These are phyloP conservation scores for Ophiostoma sp. DNA, from an alignment of 2,329 filamentous ascomycete genomes.

Conservation along the genomic window DNA sequence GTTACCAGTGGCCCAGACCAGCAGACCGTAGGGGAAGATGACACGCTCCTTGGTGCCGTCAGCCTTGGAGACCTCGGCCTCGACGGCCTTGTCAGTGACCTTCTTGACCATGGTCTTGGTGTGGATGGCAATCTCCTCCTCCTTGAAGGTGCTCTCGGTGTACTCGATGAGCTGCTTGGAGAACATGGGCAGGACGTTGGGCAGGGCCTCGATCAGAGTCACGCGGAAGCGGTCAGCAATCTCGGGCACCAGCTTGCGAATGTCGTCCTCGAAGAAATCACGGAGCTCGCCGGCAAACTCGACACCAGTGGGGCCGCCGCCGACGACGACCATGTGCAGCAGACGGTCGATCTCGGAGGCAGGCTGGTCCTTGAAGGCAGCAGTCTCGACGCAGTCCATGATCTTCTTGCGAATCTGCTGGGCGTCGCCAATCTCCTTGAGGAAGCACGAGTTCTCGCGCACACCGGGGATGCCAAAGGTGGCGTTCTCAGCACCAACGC, in stretches of 20 bases:
- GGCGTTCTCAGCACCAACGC: conserved; percentile 95
- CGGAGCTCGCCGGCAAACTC: conserved; percentile 98
- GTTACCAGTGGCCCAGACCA: conserved; percentile 98
- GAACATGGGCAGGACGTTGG: conserved; percentile 95
- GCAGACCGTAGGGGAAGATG: conserved; percentile 83
- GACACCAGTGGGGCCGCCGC: conserved; percentile 91
- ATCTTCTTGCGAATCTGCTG: conserved; percentile 96
- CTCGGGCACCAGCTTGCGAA: conserved; percentile 96
- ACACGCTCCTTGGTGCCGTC: conserved; percentile 80
- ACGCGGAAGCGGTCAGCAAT: conserved; percentile 95
- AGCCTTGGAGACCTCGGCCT: conserved; percentile 75
- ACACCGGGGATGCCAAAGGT: conserved; percentile 98
- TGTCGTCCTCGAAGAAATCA: conserved; percentile 97
- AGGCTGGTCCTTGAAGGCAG: conserved; percentile 93
- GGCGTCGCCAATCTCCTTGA: conserved; percentile 96
- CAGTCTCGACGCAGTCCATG: conserved; percentile 99
- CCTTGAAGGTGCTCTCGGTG: conserved; percentile 97
- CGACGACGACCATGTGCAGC: conserved; percentile 94
- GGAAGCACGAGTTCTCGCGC: conserved; percentile 89
- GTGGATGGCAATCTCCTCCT: conserved; percentile 95
- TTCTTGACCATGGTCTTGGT: conserved; percentile 99
- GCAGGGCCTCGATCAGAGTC: conserved; percentile 92
- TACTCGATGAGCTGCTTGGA: conserved; percentile 99
- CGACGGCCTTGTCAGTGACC: conserved; percentile 85
- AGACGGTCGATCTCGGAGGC: conserved; percentile 85